These are phyloP conservation scores for Bondarzewia mesenterica DNA, from an alignment of 1,284 basidiomycete species.

Conservation along the genomic window DNA sequence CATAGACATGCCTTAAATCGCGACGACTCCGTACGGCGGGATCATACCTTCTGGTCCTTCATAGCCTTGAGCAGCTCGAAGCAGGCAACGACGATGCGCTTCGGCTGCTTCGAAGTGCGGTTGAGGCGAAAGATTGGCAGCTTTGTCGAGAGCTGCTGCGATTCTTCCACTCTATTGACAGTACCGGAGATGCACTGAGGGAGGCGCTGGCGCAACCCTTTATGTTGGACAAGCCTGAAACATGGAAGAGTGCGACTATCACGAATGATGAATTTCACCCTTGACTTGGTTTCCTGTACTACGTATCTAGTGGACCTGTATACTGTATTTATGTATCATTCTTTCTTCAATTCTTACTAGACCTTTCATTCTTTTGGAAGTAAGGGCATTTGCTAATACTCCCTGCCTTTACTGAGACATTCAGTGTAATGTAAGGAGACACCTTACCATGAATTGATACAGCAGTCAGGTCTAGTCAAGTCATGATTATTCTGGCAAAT, in stretches of 20 bases:
- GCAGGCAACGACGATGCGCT: slow-evolving; percentile 75
- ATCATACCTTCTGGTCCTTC: slow-evolving; percentile 89
- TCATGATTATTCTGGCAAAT: too few relatives aligned
- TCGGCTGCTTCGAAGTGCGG: slow-evolving; percentile 66
- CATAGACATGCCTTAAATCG: slow-evolving; percentile 68
- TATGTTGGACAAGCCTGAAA: slow-evolving; percentile 1
- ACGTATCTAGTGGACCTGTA: neutral
- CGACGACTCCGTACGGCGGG: slow-evolving; percentile 84
- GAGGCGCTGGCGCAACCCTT: slow-evolving; percentile 40
- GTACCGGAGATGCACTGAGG: slow-evolving; percentile 66
- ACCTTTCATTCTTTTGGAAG: too few relatives aligned
- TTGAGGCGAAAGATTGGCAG: slow-evolving; percentile 70
- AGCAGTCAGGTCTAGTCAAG: too few relatives aligned
- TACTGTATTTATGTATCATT: neutral
- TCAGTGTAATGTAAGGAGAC: too few relatives aligned
- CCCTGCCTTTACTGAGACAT: too few relatives aligned
- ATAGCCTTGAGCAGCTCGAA: slow-evolving; percentile 86
- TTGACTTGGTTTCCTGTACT: neutral
- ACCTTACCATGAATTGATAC: too few relatives aligned
- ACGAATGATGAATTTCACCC: neutral
- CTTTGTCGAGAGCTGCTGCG: slow-evolving; percentile 83
- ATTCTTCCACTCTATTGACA: slow-evolving; percentile 89
- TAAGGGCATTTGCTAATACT: too few relatives aligned
- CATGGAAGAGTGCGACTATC: neutral
- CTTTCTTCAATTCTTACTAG: too few relatives aligned